Evolutionary conservation across 1,284 basidiomycete species (phyloP).

Genomic region (Cryptococcus deneoformans): DNA sequence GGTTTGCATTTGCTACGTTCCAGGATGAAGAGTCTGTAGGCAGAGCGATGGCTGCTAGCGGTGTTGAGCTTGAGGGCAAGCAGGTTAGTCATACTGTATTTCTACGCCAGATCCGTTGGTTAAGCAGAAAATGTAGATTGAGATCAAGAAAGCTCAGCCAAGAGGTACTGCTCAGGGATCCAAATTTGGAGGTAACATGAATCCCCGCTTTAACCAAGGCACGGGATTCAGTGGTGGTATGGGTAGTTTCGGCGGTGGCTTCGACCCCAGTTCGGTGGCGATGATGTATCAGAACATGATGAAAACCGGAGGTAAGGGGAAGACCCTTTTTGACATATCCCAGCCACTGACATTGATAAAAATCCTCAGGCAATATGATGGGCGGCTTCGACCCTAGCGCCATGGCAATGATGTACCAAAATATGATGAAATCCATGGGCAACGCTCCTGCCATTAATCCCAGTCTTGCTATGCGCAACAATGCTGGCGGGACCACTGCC

Average conservation of each 20-base stretch:
- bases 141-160: slow-evolving; percentile 90
- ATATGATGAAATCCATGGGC: slow-evolving; percentile 51
- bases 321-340: background rate
- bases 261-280: slow-evolving; percentile 55
- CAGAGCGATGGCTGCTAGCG: slow-evolving; percentile 76
- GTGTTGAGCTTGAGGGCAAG: slow-evolving; percentile 89
- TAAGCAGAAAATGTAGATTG: slow-evolving; percentile 60
- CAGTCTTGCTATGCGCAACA: slow-evolving; percentile 37
- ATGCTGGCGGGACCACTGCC: background rate
- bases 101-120: background rate
- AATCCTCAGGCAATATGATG: slow-evolving; percentile 25
- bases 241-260: slow-evolving; percentile 34
- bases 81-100: slow-evolving; percentile 56
- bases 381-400: slow-evolving; percentile 52
- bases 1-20: slow-evolving; percentile 97
- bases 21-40: slow-evolving; percentile 77
- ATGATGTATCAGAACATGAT: slow-evolving; percentile 57
- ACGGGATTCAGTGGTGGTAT: slow-evolving; percentile 34
- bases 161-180: slow-evolving; percentile 50
- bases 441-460: slow-evolving; percentile 48
- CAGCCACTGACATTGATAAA: background rate
- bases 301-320: slow-evolving; percentile 35
- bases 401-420: slow-evolving; percentile 57
- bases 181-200: background rate
- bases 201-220: slow-evolving; percentile 9